These are phyloP conservation scores for Apophysomyces variabilis DNA, from an alignment of 371 early-diverging fungal species.

Conservation along the genomic window DNA sequence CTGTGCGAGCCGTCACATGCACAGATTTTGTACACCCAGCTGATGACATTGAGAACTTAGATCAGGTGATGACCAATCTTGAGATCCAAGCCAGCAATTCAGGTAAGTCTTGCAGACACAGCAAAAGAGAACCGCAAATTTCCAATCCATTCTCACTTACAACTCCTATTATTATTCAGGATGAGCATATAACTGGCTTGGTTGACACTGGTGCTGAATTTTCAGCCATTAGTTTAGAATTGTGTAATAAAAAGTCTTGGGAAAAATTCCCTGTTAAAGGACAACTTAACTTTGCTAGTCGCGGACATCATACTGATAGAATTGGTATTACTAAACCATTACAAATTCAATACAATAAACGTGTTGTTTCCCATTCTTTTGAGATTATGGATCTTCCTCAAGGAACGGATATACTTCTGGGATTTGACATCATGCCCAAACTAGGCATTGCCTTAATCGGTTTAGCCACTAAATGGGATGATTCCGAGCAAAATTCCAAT, in stretches of 20 bases:
- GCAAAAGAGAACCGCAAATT: background rate
- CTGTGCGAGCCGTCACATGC: background rate
- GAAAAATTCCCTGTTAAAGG: no score
- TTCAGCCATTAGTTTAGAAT: no score
- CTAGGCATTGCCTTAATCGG: conserved; percentile 17
- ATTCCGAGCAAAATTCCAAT: background rate
- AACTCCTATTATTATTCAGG: no score
- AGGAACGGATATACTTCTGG: conserved; percentile 2
- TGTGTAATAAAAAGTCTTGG: no score
- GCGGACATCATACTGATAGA: background rate
- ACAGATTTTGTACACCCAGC: background rate
- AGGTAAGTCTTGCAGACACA: background rate
- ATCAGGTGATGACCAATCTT: background rate
- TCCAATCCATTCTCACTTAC: background rate
- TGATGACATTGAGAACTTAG: background rate
- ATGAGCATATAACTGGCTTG: no score
- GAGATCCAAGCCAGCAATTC: background rate
- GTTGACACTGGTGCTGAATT: no score
- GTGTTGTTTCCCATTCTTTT: background rate
- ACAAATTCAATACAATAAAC: background rate
- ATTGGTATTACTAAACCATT: background rate
- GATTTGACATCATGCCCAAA: conserved; percentile 14
- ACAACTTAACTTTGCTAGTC: background rate
- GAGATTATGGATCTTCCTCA: conserved; percentile 11
- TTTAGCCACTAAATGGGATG: conserved; percentile 13